Evolutionary conservation across 1,284 basidiomycete genomes (phyloP).

Genomic region (Pseudozyma sp.): DNA sequence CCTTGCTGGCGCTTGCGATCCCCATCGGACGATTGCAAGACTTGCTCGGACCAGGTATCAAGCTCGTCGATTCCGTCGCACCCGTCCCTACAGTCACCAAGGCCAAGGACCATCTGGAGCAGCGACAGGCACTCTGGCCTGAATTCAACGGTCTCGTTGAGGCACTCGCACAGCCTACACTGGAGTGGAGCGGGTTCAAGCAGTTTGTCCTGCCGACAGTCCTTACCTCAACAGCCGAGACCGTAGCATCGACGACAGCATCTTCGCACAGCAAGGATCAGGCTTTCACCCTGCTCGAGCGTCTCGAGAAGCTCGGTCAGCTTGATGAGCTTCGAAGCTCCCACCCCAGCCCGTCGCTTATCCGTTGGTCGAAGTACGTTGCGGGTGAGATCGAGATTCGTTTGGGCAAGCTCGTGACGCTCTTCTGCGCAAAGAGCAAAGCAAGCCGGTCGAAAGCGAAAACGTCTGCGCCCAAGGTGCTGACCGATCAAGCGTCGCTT

Average conservation of each 20-base stretch:
- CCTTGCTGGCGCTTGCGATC: slow-evolving; percentile 51
- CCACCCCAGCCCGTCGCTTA: slow-evolving; percentile 38
- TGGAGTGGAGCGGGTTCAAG: slow-evolving; percentile 61
- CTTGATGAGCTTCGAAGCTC: slow-evolving; percentile 33
- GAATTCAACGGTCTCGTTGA: slow-evolving; percentile 57
- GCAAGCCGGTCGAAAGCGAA: slow-evolving; percentile 11
- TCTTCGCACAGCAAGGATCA: slow-evolving; percentile 40
- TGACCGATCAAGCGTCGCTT: slow-evolving; percentile 16
- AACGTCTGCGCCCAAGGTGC: not conserved
- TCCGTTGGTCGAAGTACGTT: slow-evolving; percentile 48
- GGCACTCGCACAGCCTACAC: slow-evolving; percentile 49
- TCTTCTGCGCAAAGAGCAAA: slow-evolving; percentile 21
- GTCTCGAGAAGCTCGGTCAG: slow-evolving; percentile 46
- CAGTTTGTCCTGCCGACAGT: slow-evolving; percentile 62
- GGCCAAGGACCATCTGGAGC: slow-evolving; percentile 22
- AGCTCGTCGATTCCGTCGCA: slow-evolving; percentile 54
- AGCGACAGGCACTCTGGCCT: slow-evolving; percentile 43
- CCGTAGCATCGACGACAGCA: slow-evolving; percentile 23
- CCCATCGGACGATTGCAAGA: slow-evolving; percentile 65
- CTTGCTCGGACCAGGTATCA: slow-evolving; percentile 59
- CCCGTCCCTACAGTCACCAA: slow-evolving; percentile 27
- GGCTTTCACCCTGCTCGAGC: slow-evolving; percentile 57
- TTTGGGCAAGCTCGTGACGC: slow-evolving; percentile 24
- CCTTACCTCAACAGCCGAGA: slow-evolving; percentile 53
- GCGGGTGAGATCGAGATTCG: slow-evolving; percentile 37